Base-by-base conservation (phyloP, 2,329 filamentous ascomycete species). In the Cercospora citrullina region DNA sequence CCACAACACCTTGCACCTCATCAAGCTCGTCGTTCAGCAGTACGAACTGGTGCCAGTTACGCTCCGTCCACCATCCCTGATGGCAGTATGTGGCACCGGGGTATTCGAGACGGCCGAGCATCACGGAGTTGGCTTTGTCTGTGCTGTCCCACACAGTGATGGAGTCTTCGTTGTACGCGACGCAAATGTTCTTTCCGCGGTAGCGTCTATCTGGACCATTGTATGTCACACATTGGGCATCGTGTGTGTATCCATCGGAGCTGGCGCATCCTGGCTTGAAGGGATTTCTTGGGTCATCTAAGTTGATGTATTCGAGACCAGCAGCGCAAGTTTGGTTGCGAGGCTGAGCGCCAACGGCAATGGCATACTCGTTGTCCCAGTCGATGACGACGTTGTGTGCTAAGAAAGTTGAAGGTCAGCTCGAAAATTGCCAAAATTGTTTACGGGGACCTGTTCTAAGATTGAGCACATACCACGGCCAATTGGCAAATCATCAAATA, bases 61-160 rank as follows among this genome's bases (percentile, higher is more conserved):
- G 74, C 73, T 85, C 83, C 6, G 66, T 70, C 65, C 65, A 71
- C 79, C 83, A 84, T 6, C 87, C 87, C 73, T 87, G 86, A 73
- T 89, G 87, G 1, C 85, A 87, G 77, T 88, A 88, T 16, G 81
- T 75, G n/a, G 84, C 84, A 48, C 86, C 86, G n/a, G 84, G 81
- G 75, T 87, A 88, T 0, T 81, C 82, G 2, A 84, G 87, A 67
- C 80, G 80, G 60, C 85, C 87, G 70, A 87, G 81, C 68, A 86
- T 79, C 21, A 75, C 80, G 0, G 80, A 60, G 58, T 67, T 68
- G n/a, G 67, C 48, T 75, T 83, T 82, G 76, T 84, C 75, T 53
- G 80, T 82, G 14, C 82, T 82, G 60, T 84, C 81, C 75, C 80
- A 83, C 68, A 74, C 69, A 48, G 81, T 82, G 63, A 83, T 70